These are phyloP conservation scores for Periconia sp. DNA, from an alignment of 2,329 filamentous ascomycete species.

Conservation along the genomic window DNA sequence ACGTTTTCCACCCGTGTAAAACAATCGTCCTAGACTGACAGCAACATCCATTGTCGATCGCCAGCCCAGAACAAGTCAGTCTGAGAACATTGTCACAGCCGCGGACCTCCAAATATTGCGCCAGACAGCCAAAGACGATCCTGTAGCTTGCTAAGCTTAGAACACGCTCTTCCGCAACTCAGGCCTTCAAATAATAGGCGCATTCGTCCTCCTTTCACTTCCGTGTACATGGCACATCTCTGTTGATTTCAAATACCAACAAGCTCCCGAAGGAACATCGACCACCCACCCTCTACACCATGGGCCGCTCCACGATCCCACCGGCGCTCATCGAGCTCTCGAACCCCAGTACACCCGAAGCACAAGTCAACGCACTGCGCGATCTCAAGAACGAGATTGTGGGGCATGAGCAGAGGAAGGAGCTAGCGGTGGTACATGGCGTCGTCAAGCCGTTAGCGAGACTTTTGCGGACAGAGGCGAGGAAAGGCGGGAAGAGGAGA, in stretches of 20 bases:
- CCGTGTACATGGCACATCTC: constrained; percentile 1
- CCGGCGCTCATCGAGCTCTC: constrained; percentile 46
- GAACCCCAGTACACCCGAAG: constrained; percentile 42
- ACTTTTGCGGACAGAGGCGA: constrained; percentile 53
- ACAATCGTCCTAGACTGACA: too few species aligned
- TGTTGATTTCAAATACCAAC: too few species aligned
- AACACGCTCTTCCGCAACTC: too few species aligned
- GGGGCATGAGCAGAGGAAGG: constrained; percentile 86
- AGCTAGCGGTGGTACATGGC: constrained; percentile 74
- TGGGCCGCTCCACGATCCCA: constrained; percentile 45
- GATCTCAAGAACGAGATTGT: constrained; percentile 87
- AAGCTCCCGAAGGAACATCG: too few species aligned
- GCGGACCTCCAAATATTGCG: too few species aligned
- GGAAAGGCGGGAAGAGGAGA: constrained; percentile 55
- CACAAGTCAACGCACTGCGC: constrained; percentile 65
- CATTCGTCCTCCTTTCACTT: neutral
- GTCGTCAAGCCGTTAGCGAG: constrained; percentile 67
- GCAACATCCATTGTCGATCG: too few species aligned
- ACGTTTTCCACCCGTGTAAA: too few species aligned
- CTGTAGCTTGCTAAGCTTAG: too few species aligned
- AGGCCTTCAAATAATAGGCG: too few species aligned
- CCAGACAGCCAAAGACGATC: too few species aligned
- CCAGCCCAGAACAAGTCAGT: too few species aligned
- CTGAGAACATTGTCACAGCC: too few species aligned
- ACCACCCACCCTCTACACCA: constrained; percentile 20